Base-by-base conservation (phyloP, 352 stramenopile species). In the Phytopythium vexans region DNA sequence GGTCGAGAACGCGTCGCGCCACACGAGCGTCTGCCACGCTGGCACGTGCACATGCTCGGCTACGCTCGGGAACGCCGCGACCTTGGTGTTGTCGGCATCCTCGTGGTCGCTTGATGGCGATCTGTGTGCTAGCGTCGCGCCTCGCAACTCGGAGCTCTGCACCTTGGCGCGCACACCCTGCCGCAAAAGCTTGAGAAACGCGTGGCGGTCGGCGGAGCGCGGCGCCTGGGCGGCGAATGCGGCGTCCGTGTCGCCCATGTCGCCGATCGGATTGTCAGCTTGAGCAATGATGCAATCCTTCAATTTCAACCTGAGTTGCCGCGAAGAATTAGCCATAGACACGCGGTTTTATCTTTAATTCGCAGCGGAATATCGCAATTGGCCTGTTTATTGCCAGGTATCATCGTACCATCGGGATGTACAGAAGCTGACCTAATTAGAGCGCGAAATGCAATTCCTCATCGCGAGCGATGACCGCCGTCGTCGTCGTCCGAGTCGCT, bases 1-100 rank as follows among this genome's bases (percentile, higher is more conserved):
- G 55, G 80, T 83, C 8, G 80, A 82, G 60, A 81, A 84, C 41
- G 66, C 73, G 41, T 93, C 78, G 9, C 85, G 77, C 82, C 85
- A 93, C 38, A 70, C 71, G 27, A 95, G 77, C 52, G 82, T 82
- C 49, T 80, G 77, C 82, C 82, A 92, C 32, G 69, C 62, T 21
- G 48, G 45, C 46, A 69, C 41, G 47, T 14, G 35, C 44, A 9
- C 21, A 27, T 41, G 41, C 14, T 3, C 8, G 1, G 11, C 8
- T 4, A 15, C 34, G 32, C 34, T 32, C 35, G 48, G 16, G 15
- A 44, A 45, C 5, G 35, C 36, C 33, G 33, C 27, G 37, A 54
- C 53, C 10, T 36, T 15, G 14, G 10, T 27, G 38, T 39, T 40
- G 16, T 15, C 34, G 46, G 33, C 21, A 11, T 35, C 21, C 33